Evolutionary conservation across 2,329 filamentous ascomycete genomes (phyloP), one percentile per base, ranked within the genome.

Genomic region (Talaromyces sp.): DNA sequence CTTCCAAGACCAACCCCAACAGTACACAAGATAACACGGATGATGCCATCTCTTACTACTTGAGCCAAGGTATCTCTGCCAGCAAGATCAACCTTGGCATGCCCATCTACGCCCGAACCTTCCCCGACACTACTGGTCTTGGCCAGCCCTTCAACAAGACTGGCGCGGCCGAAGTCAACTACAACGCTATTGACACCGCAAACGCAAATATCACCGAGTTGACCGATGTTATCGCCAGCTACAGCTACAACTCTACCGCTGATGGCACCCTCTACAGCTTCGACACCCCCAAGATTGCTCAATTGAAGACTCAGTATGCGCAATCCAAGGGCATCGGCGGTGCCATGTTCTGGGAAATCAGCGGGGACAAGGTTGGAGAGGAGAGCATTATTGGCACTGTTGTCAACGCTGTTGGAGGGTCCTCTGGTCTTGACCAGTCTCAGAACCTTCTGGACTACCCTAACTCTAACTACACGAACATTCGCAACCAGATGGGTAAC

Each of bases 301-400:
- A 27, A 11, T 31, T 73, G 2, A 77, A 83, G 13, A 95, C 85
- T 71, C 83, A 96, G 69, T 83, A 81, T 21, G 43, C 43, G 7
- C 43, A 46, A 68, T 70, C 84, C 19, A 78, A 82, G 24, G 78
- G 82, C 0, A 81, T 96, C 0, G 93, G 92, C 14, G 93, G 93
- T n/a, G 90, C 84, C 26, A 96, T 97, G 92, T 97, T 91, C 91
- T 95, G 90, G 90, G 92, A 96, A 78, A 89, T 86, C 67, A 93
- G 88, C 68, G 88, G 86, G 2, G 93, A 97, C 72, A 86, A 85
- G 68, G 70, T 76, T 4, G 75, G 79, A 6, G 86, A 86, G 0
- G 76, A 80, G 0, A 91, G 43, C 43, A 46, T 46, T 21, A 46
- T 46, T n/a, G 43, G 43, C 43, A 46, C 43, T 24, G 61, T 75